A percentile compares a stretch with the other conserved stretches of the same genome.
Evolutionary conservation across 2,329 filamentous ascomycete species (phyloP).

Genomic region (Coniosporium tulheliwenetii): DNA sequence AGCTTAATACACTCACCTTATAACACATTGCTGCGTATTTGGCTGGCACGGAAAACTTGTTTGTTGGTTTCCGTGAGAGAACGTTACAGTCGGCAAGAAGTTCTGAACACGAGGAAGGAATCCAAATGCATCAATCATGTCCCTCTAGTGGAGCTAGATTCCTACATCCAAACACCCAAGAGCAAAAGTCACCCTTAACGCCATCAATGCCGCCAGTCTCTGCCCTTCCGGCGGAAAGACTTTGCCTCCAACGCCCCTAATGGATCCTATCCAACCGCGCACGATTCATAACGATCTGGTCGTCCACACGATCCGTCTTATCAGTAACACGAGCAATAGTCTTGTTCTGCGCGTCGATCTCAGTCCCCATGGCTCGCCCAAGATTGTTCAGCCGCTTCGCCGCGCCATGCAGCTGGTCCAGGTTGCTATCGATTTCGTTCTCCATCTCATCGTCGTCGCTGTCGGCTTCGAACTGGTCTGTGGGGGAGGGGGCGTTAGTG

Average conservation of each 20-base stretch:
- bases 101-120: no score
- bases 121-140: no score
- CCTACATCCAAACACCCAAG: no score
- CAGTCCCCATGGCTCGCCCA: slow-evolving; percentile 56
- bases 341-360: slow-evolving; percentile 64
- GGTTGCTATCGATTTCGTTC: slow-evolving; percentile 52
- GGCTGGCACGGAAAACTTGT: no score
- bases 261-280: slow-evolving; percentile 49
- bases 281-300: slow-evolving; percentile 65
- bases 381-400: slow-evolving; percentile 58
- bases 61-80: no score
- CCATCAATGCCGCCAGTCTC: no score
- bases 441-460: slow-evolving; percentile 55
- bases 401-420: slow-evolving; percentile 43
- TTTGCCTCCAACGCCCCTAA: background rate
- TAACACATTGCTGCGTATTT: no score
- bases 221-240: no score
- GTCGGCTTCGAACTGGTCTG: slow-evolving; percentile 68
- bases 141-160: no score
- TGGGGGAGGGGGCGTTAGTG: slow-evolving; percentile 15
- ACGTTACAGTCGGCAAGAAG: no score
- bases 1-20: no score
- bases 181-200: no score
- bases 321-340: slow-evolving; percentile 60
- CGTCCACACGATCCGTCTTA: slow-evolving; percentile 77